Evolutionary conservation across 805 yeast genomes (phyloP).

Genomic region (Cyberlindnera nakhonratchasimensis): DNA sequence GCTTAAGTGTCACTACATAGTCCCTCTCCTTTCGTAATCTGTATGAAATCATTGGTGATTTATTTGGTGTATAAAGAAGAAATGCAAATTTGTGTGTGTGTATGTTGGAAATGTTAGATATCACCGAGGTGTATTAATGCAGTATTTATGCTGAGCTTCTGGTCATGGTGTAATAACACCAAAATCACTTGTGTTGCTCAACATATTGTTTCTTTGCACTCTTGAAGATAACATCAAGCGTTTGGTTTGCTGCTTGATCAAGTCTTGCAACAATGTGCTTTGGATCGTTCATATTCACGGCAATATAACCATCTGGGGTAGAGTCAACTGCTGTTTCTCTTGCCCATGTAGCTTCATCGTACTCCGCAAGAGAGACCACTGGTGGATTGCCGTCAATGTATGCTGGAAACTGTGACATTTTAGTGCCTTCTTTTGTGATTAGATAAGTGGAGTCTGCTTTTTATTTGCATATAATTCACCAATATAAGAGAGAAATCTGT

Average conservation of each 20-base stretch:
- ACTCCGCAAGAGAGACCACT: constrained; percentile 40
- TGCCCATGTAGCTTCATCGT: constrained; percentile 54
- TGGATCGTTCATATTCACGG: constrained; percentile 44
- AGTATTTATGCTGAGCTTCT: too few species aligned
- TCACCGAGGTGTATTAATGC: not conserved
- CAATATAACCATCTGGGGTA: constrained; percentile 33
- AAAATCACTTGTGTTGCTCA: constrained; percentile 10
- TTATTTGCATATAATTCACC: not conserved
- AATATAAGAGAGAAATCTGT: not conserved
- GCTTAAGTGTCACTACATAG: too few species aligned
- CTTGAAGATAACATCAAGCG: constrained; percentile 41
- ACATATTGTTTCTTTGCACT: constrained; percentile 39
- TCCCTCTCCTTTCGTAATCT: not conserved
- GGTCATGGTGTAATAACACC: too few species aligned
- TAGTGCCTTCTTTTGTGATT: not conserved
- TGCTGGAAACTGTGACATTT: constrained; percentile 35
- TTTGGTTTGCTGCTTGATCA: constrained; percentile 34
- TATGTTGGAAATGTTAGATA: not conserved
- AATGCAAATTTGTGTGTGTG: not conserved
- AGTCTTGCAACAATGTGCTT: constrained; percentile 42
- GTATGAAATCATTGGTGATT: too few species aligned
- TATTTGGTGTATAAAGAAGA: too few species aligned
- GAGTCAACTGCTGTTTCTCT: constrained; percentile 46
- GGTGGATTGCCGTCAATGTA: constrained; percentile 46
- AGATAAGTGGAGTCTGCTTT: not conserved